Percentiles rank a stretch among this genome's conserved stretches.
Evolutionary conservation across 139 green algal species (phyloP).

Genomic region (Coccomyxa sp.): DNA sequence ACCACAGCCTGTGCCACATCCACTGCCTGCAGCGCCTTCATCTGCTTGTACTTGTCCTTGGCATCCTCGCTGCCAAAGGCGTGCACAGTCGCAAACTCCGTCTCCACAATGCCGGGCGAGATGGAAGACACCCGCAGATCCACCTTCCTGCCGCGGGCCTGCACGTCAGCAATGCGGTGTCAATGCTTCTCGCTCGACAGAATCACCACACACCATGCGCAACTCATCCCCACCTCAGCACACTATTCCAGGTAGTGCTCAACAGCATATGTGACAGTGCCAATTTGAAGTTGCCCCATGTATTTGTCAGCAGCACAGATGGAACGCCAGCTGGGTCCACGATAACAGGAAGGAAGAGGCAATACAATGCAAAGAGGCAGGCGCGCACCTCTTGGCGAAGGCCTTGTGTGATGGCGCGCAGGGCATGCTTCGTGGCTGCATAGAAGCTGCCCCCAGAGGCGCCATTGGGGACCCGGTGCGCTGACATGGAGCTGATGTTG

Average conservation of each 20-base stretch:
- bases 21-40: slow-evolving; percentile 44
- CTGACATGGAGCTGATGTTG: slow-evolving; percentile 64
- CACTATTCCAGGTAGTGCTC: no score
- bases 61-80: slow-evolving; percentile 34
- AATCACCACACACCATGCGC: no score
- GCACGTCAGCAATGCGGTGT: slow-evolving; percentile 1
- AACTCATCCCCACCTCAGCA: no score
- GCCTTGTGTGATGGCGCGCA: slow-evolving; percentile 56
- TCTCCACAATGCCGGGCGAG: slow-evolving; percentile 66
- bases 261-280: no score
- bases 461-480: slow-evolving; percentile 58
- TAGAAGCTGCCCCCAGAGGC: slow-evolving; percentile 29
- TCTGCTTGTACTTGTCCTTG: slow-evolving; percentile 9
- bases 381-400: slow-evolving; percentile 61
- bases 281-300: no score
- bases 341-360: no score
- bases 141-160: slow-evolving; percentile 41
- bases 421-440: slow-evolving; percentile 48
- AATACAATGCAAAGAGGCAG: neutral
- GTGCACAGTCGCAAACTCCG: slow-evolving; percentile 55
- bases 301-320: neutral
- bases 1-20: slow-evolving; percentile 65
- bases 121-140: slow-evolving; percentile 62
- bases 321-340: no score
- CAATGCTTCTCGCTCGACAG: no score